Base-by-base conservation (phyloP, 2,329 filamentous ascomycete species). In the Penicillium sp. region DNA sequence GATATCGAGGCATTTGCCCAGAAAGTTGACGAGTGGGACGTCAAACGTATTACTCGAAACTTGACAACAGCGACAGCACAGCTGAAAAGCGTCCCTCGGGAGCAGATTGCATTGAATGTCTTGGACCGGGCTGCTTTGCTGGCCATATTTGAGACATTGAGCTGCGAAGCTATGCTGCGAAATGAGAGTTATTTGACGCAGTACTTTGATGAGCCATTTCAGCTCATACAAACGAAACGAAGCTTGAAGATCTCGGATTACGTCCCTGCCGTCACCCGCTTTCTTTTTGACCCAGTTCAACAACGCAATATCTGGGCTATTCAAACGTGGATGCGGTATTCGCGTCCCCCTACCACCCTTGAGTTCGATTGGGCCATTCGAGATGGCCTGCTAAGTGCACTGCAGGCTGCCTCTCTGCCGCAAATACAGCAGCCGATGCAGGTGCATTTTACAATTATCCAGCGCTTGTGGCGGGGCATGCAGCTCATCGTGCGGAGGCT, bases 361-460 rank as follows among this genome's bases (percentile, higher is more conserved):
- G 86, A 93, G 54, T 97, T 95, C 63, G 87, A 95, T 35, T 94
- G 87, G 85, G 87, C 87, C 9, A 82, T 96, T 32, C 83, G 84
- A 52, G 84, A 87, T 50, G 82, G 84, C 27, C 74, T 97, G 14
- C 72, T 82, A 29, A 74, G 78, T 45, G 83, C 82, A 6, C 81
- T 95, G 49, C 72, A 77, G 40, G 75, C 78, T 23, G 81, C 85
- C 1, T 78, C 79, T 40, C 72, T 76, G 49, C 77, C 74, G 14
- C 31, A 34, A 11, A 34, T 34, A 8, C 31, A 34, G 31, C 31
- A 34, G 16, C 16, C 31, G 5, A 34, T 34, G 31, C 31, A 34
- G 31, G 16, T 9, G 9, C 31, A 34, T 13, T 34, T 55, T 70
- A 45, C 78, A 78, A 18, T 78, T 40, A 78, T 95, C 3, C 77